Base-by-base conservation (phyloP, 2,329 filamentous ascomycete species). In the Graphilbum sp. region DNA sequence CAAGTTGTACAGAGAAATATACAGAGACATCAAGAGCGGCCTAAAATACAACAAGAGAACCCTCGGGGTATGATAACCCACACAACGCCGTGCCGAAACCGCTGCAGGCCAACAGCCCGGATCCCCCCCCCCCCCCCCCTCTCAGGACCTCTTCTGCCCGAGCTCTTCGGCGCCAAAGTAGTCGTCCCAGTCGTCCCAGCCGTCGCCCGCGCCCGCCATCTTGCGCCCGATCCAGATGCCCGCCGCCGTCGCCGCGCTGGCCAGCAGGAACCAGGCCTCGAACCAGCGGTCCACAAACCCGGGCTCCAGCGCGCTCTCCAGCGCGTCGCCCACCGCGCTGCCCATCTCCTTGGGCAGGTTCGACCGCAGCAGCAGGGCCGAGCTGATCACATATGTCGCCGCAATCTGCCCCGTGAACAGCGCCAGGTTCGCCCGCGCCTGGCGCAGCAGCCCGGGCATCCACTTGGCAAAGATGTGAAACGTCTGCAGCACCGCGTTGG, bases 301-400 rank as follows among this genome's bases (percentile, higher is more conserved):
- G 7, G 73, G 72, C 49, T 83, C 78, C 9, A 92, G 63, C 15
- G 83, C 80, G 17, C 80, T 81, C 32, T 82, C 76, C 23, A 93
- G 59, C 1, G 82, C 82, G 46, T 86, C 80, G 3, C 75, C 76
- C 4, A 92, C 81, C 2, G 80, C 80, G 36, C 73, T 75, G 41
- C 83, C 75, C 52, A 88, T 77, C 52, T 87, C 80, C 29, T 64
- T 66, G 0, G 85, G 85, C 46, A 93, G 62, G 53, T 85, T 88
- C 47, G 79, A 82, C 36, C 85, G 61, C 34, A 93, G 62, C 41
- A 93, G 64, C 46, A 93, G 59, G 3, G 82, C 79, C 2, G 80
- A 78, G 42, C 75, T 80, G 50, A 93, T 86, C 38, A 92, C 83
- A 52, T 93, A 92, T 1, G 83, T 86, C 2, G 82, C 85, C 2